Evolutionary conservation across 257 asterid genomes (phyloP).

Genomic region (Schizonepeta tenuifolia): DNA sequence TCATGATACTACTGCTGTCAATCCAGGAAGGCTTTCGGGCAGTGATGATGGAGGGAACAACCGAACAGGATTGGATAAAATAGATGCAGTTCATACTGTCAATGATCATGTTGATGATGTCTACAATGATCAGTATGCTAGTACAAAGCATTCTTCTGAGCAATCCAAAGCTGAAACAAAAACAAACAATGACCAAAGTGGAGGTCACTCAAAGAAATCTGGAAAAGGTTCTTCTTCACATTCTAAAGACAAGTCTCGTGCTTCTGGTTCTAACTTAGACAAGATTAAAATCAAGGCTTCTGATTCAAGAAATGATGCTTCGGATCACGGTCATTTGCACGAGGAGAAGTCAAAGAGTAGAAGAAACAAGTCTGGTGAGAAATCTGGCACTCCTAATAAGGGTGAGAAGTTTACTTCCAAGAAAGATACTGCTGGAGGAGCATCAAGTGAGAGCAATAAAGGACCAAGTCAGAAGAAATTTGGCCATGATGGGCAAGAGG

Average conservation of each 20-base stretch:
- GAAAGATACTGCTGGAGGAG: constrained; percentile 63
- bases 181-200: constrained; percentile 47
- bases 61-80: constrained; percentile 44
- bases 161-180: constrained; percentile 49
- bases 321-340: constrained; percentile 39
- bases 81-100: constrained; percentile 44
- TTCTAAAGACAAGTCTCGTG: constrained; percentile 58
- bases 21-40: constrained; percentile 56
- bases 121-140: constrained; percentile 36
- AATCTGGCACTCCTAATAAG: constrained; percentile 50
- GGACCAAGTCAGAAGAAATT: constrained; percentile 47
- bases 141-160: constrained; percentile 45
- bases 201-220: constrained; percentile 55
- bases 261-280: constrained; percentile 56
- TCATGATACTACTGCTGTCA: constrained; percentile 49
- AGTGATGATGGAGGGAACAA: constrained; percentile 52
- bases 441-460: constrained; percentile 51
- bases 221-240: constrained; percentile 67
- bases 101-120: constrained; percentile 43
- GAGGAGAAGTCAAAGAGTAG: constrained; percentile 69
- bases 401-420: constrained; percentile 50
- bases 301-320: constrained; percentile 51
- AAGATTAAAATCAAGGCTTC: constrained; percentile 47
- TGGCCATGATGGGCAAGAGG: constrained; percentile 53
- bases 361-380: constrained; percentile 60